Evolutionary conservation across 129 eudicot species (phyloP).

Genomic region (Flaveria robusta): DNA sequence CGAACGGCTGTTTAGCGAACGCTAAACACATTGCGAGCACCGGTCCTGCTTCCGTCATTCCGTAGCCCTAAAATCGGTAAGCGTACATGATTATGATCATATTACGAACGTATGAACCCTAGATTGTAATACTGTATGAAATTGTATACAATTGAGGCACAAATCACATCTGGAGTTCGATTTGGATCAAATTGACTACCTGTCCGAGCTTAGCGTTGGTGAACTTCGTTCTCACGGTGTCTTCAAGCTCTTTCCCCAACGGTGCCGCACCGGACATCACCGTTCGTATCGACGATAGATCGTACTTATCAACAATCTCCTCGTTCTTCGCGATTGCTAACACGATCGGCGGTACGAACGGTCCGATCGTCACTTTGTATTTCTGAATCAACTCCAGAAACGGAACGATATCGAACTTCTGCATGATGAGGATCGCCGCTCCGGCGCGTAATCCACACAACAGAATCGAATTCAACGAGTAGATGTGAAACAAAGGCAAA

Average conservation of each 20-base stretch:
- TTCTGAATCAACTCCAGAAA: constrained; percentile 64
- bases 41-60: constrained; percentile 99
- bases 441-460: constrained; percentile 88
- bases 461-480: constrained; percentile 73
- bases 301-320: constrained; percentile 61
- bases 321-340: constrained; percentile 71
- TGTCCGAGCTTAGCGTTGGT: constrained; percentile 88
- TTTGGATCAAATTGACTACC: constrained; percentile 40
- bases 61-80: constrained; percentile 66
- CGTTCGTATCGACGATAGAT: constrained; percentile 63
- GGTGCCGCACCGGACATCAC: constrained; percentile 98
- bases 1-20: constrained; percentile 84
- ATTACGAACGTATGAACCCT: neutral
- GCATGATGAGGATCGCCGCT: constrained; percentile 81
- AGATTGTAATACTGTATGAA: neutral
- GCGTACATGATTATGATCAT: neutral
- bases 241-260: constrained; percentile 85
- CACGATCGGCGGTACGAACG: constrained; percentile 92
- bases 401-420: constrained; percentile 67
- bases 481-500: constrained; percentile 83
- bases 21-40: constrained; percentile 92
- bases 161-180: neutral
- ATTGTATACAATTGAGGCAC: neutral
- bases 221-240: constrained; percentile 66
- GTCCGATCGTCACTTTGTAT: constrained; percentile 79